Base-by-base conservation (phyloP, 1,139 yeast genomes). In the Saccharomyces pastorianus region DNA sequence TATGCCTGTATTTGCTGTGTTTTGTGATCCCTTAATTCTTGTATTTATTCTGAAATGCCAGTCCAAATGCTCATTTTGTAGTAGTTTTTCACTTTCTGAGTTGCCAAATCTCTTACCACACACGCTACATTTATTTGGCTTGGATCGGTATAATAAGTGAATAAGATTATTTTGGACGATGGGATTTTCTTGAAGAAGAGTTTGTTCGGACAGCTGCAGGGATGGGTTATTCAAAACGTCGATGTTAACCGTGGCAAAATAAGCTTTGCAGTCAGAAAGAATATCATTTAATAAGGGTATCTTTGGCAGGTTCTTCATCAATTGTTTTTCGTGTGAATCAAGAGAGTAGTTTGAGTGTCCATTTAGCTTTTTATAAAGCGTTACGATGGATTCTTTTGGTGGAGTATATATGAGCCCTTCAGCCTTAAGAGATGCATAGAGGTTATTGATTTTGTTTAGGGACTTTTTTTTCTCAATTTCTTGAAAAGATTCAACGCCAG, bases 41-140 rank as follows among this genome's bases (percentile, higher is more conserved):
- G 87, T 88, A 69, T 89, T 91, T 53, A 89, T 87, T 65, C 98
- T 81, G 74, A 90, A 90, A 74, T 93, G 99, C 98, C 98, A 93
- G 71, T 93, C 99, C 62, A 89, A 74, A 71, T 93, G 99, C 7
- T 76, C 76, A 48, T 76, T 71, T 57, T 85, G 77, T 55, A 79
- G 77, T 49, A 71, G 73, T 17, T 77, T 75, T 2, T 95, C 96
- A 52, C 77, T 80, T 1, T 73, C 74, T 48, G 84, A 81, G 52
- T 80, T 79, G 6, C 82, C 76, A 67, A 91, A 95, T 58, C 99
- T 75, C 66, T 88, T 88, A 32, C 97, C 96, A 72, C 99, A 95
- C 20, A 85, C 83, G 17, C 88, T 81, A 73, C 99, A 95, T 69
- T 89, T 93, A 57, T 87, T 80, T 5, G 95, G 83, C 64, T 85